Conservation (phyloP, 2,329 filamentous ascomycete genomes). For the Annulohypoxylon truncatum region DNA sequence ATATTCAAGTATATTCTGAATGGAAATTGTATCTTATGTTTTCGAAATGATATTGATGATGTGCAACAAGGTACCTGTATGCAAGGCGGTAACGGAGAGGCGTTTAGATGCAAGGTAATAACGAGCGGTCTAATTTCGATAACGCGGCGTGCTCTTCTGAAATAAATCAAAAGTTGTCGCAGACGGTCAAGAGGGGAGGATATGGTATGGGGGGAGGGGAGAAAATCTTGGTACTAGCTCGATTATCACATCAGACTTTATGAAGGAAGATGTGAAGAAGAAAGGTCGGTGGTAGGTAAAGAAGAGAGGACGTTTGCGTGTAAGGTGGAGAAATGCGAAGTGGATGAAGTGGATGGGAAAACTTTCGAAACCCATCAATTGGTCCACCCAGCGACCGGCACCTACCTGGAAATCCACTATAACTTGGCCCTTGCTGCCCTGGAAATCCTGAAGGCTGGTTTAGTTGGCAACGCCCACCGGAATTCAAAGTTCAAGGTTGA, state of each 20-base stretch:
- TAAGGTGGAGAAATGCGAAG: constrained; percentile 25
- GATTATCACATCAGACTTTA: constrained; percentile 26
- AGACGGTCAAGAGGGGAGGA: neutral
- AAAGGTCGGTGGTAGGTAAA: neutral
- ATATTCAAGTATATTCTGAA: neutral
- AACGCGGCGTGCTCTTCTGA: constrained; percentile 26
- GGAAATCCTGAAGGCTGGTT: constrained; percentile 24
- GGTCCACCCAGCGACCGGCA: constrained; percentile 5
- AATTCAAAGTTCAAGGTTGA: constrained; percentile 25
- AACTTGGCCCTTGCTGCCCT: neutral
- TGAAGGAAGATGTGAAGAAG: constrained; percentile 9
- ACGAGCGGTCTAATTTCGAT: constrained; percentile 1
- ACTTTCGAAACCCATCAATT: neutral
- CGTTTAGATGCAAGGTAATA: neutral
- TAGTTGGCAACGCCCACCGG: constrained; percentile 16
- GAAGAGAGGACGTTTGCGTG: constrained; percentile 26
- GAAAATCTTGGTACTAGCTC: neutral
- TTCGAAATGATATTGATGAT: neutral
- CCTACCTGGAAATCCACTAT: constrained; percentile 8
- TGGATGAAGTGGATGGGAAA: constrained; percentile 6
- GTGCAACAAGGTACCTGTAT: constrained; percentile 13
- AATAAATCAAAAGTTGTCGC: constrained; percentile 21
- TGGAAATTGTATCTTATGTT: neutral
- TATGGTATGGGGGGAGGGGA: neutral
- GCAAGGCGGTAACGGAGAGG: constrained; percentile 10